These are phyloP conservation scores for Heracleum sosnowskyi DNA, from an alignment of 129 eudicot genomes.

Conservation along the genomic window DNA sequence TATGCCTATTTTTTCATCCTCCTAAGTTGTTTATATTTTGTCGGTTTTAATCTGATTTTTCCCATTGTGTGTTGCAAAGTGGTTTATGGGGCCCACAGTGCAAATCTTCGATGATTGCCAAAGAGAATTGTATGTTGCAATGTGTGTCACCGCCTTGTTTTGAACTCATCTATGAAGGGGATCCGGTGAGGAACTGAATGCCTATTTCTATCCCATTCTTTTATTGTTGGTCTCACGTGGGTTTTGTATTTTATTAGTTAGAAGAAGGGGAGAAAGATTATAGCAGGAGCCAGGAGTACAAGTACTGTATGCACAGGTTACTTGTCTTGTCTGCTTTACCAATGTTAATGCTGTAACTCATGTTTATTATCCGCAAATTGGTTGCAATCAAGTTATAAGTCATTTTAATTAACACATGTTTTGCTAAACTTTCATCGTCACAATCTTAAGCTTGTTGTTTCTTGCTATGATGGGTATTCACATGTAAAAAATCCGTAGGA, in stretches of 20 bases:
- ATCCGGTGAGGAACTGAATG: constrained; percentile 56
- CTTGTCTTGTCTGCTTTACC: neutral
- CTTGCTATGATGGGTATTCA: neutral
- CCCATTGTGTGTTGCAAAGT: constrained; percentile 39
- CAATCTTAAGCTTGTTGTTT: neutral
- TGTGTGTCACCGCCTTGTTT: constrained; percentile 84
- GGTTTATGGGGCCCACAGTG: constrained; percentile 91
- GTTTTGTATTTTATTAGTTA: constrained; percentile 33
- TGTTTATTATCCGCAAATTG: neutral
- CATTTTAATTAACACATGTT: neutral
- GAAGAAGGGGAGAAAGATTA: constrained; percentile 96
- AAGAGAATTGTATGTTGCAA: constrained; percentile 81
- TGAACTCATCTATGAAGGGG: constrained; percentile 83
- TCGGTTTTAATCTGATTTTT: no score
- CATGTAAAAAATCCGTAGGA: neutral
- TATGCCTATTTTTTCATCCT: no score
- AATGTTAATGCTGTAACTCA: neutral
- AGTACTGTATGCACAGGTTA: constrained; percentile 93
- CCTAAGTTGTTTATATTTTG: no score
- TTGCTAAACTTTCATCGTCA: no score
- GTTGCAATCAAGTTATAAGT: neutral
- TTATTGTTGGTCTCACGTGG: constrained; percentile 2
- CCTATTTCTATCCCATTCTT: constrained; percentile 3
- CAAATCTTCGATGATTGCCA: constrained; percentile 64
- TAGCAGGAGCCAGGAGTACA: constrained; percentile 73